Evolutionary conservation across 805 yeast genomes (phyloP), one percentile per base, ranked within the genome.

Genomic region (Barnettozyma californica): DNA sequence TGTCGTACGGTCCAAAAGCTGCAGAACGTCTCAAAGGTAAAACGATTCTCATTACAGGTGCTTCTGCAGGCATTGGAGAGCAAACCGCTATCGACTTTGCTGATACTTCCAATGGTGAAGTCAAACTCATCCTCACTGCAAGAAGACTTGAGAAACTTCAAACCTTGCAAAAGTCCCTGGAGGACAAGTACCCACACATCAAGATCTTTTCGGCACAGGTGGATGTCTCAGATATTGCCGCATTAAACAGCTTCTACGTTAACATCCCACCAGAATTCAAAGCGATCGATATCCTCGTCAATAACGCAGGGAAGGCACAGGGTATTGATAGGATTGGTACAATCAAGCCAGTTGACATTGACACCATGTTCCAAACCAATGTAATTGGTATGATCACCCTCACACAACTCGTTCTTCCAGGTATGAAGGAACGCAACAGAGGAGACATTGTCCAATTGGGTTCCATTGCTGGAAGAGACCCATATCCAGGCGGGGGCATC

Each of bases 31-130:
- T 92, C 31, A 81, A 85, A 20, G 85, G 85, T 43, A 91, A 92
- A 64, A 80, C 83, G 18, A 76, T 88, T 29, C 76, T 92, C 38
- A 84, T 92, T 60, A 88, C 98, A n/a, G 98, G 98, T 53, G 98
- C 98, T 8, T 87, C 96, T 23, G 82, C 96, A 14, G 98, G 98
- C 48, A 92, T 92, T 60, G 99, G 98, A 11, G 81, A 80, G 56
- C 94, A 96, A 46, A 90, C 97, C 10, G 98, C 97, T 14, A 67
- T 75, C 42, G 95, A 91, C 64, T 81, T 88, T 56, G 94, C 96
- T 39, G 81, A 62, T 20, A 87, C 89, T 14, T 74, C 92, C 20
- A 71, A 78, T 43, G 95, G 96, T 29, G 65, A 83, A 11, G 63
- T 85, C 57, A 83, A 84, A 59, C 74, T 89, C 57, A 73, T 89